These are phyloP conservation scores for Arthrobotrys musiformis DNA, from an alignment of 2,329 filamentous ascomycete genomes.

Conservation along the genomic window DNA sequence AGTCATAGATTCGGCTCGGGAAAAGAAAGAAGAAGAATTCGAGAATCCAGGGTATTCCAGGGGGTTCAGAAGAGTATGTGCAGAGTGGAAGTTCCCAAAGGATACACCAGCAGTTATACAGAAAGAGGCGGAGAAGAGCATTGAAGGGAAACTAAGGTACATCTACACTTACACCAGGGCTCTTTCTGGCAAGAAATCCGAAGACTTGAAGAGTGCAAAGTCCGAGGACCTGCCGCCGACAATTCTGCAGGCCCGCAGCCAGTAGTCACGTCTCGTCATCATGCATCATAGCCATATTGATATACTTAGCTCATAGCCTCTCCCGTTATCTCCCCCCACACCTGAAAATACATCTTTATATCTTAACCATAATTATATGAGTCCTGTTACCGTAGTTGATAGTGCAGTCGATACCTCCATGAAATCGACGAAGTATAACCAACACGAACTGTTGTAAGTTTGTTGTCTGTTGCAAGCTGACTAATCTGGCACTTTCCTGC, in stretches of 20 bases:
- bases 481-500: slow-evolving; percentile 23
- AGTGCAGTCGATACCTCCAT: no score
- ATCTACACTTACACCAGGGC: slow-evolving; percentile 1
- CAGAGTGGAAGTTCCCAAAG: slow-evolving; percentile 21
- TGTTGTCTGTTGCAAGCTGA: slow-evolving; percentile 41
- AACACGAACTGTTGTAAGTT: no score
- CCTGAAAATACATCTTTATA: no score
- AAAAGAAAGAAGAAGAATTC: background rate
- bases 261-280: no score
- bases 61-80: slow-evolving; percentile 5
- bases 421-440: no score
- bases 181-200: background rate
- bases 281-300: no score
- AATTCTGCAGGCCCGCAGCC: background rate
- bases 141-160: slow-evolving; percentile 2
- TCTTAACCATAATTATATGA: no score
- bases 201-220: background rate
- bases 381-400: no score
- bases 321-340: background rate
- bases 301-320: no score
- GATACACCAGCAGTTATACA: slow-evolving; percentile 8
- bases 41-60: slow-evolving; percentile 9
- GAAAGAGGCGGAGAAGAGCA: background rate
- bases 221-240: background rate
- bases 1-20: background rate